Base-by-base conservation (phyloP, 2,329 filamentous ascomycete genomes). In the Pezicula radicicola region DNA sequence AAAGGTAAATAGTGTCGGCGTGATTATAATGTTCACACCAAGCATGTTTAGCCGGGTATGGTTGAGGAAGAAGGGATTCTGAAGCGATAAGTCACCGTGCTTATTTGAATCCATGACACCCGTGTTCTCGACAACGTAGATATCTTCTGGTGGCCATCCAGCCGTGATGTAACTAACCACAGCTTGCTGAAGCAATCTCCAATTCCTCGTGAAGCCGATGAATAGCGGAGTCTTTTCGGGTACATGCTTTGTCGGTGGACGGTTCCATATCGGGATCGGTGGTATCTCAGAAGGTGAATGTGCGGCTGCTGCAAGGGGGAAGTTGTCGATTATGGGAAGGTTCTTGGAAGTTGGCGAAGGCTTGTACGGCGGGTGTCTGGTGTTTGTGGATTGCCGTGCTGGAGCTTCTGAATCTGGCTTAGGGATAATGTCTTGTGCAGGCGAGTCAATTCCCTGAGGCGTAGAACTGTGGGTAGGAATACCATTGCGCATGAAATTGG, bases 61-160 rank as follows among this genome's bases (percentile, higher is more conserved):
- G 64, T 82, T 76, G 19, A 84, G 67, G 62, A 74, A 82, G 65
- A 78, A 81, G 0, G 78, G 80, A 54, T 84, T 81, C 55, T 83
- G 75, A 0, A 78, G 67, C 0, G 72, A 71, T 3, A 83, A 69
- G 33, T 70, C 66, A 3, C 72, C 73, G 8, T 70, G 65, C n/a
- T 68, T 62, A 37, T 84, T 84, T 46, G 77, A 74, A 49, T 77
- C 67, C 62, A 81, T 77, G 13, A 75, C 75, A 6, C 80, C 80
- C 5, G 76, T 84, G 65, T 84, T 84, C 60, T 84, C 81, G 27
- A 84, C 66, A 2, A 84, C 75, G 55, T 78, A 78, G 53, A 84
- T 82, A 55, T 83, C 74, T 18, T 70, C 69, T 0, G 77, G 65
- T 2, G 80, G 81, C 80, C 80, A 84, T 46, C 80, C 81, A 3